phyloP scores from a whole-genome alignment of 23 red algal species.

The Gracilaria domingensis region DNA sequence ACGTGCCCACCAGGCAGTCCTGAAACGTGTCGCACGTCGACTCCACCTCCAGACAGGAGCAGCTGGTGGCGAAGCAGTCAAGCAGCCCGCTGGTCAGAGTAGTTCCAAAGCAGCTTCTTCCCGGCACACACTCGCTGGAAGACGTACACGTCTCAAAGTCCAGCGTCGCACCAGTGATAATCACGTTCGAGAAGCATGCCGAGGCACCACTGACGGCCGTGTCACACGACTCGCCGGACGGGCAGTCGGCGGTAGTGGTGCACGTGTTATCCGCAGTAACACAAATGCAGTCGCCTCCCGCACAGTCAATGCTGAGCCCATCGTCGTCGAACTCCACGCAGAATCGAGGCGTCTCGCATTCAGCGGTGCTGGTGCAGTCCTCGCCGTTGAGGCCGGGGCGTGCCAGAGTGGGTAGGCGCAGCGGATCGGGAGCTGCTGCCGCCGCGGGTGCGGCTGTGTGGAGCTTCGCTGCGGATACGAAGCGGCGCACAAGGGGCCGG shows the following conservation, averaged over 20 bases:
- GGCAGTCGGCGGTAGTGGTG: not conserved
- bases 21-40: conserved; percentile 8
- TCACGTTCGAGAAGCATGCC: not conserved
- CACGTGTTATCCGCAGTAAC: not conserved
- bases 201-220: not conserved
- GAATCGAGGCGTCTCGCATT: not conserved
- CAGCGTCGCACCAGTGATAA: not conserved
- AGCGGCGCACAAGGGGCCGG: no score
- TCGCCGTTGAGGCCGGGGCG: not conserved
- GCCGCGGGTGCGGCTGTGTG: no score
- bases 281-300: not conserved
- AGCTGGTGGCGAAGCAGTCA: not conserved
- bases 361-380: not conserved
- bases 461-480: no score
- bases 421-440: no score
- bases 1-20: not conserved
- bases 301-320: not conserved
- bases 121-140: not conserved
- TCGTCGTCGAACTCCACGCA: not conserved
- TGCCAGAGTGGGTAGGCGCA: no score
- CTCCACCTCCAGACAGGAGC: not conserved
- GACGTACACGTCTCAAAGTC: not conserved
- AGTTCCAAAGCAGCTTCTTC: not conserved
- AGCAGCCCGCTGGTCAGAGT: not conserved
- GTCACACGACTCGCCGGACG: not conserved